Base-by-base conservation (phyloP, 2,329 filamentous ascomycete genomes). In the Claviceps sp. region DNA sequence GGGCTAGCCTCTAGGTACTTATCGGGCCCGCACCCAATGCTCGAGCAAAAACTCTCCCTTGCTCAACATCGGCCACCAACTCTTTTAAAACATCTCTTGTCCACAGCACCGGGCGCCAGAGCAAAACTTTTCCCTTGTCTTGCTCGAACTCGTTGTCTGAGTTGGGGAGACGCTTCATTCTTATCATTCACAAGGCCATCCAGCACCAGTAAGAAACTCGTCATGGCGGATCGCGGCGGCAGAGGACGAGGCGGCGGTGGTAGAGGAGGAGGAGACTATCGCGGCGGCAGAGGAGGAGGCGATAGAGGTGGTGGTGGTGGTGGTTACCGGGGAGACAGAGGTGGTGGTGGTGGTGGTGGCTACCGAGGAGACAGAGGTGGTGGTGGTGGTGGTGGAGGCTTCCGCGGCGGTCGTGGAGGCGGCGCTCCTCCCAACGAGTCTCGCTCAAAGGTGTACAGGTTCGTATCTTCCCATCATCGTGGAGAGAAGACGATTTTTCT, bases 201-300 rank as follows among this genome's bases (percentile, higher is more conserved):
- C 36, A 14, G 3, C 3, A 2, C 4, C 30, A 16, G 2, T 34
- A 11, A 14, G 1, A 9, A 48, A 42, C 14, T 30, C n/a, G 47
- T 41, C 24, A 65, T 65, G 63, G 56, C 63, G 22, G 63, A 64
- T 48, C 56, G 60, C 47, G 59, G 58, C 36, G 59, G 58, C n/a
- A 57, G 62, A 50, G 61, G 62, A 9, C 24, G 56, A 16, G 49
- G 54, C 16, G 40, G 55, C 1, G 54, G 48, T 8, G 57, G 56
- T 9, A 47, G 50, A 16, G 16, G 48, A 43, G 47, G 54, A 14
- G 48, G 55, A 30, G 52, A 45, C 8, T 46, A 22, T 22, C 41
- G 55, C 20, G 56, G 56, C 13, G 53, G 54, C 22, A 52, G 52
- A 8, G 58, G 62, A 36, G 61, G 59, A 59, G 47, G 59, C 59